Percentiles rank a stretch among this genome's conserved stretches.
These are phyloP conservation scores for Priceomyces haplophilus DNA, from an alignment of 805 yeast genomes.

Conservation along the genomic window DNA sequence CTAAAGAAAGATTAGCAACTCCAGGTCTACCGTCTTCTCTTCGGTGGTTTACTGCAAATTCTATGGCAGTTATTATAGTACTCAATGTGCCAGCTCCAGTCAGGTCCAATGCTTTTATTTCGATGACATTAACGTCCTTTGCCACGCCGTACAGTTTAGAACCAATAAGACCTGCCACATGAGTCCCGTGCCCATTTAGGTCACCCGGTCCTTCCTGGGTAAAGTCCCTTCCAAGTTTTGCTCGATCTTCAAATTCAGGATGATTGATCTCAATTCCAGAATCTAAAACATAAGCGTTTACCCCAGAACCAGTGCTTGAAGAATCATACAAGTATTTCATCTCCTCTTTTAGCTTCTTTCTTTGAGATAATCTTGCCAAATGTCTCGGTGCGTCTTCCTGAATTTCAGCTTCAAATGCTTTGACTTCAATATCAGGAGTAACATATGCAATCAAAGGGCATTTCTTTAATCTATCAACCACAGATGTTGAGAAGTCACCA, in stretches of 20 bases:
- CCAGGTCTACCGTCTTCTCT: slow-evolving; percentile 34
- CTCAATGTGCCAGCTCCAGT: slow-evolving; percentile 71
- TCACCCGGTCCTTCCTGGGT: slow-evolving; percentile 58
- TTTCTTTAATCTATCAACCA: slow-evolving; percentile 44
- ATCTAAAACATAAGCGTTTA: slow-evolving; percentile 77
- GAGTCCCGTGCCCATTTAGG: slow-evolving; percentile 42
- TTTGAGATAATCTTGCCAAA: slow-evolving; percentile 59
- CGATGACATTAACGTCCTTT: slow-evolving; percentile 56
- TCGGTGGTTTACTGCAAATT: slow-evolving; percentile 64
- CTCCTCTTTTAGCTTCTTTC: slow-evolving; percentile 20
- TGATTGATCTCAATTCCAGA: slow-evolving; percentile 68
- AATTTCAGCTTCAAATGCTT: slow-evolving; percentile 48
- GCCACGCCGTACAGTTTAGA: slow-evolving; percentile 49
- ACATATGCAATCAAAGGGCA: slow-evolving; percentile 68
- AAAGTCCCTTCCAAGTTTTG: slow-evolving; percentile 56
- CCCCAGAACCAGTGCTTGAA: slow-evolving; percentile 50
- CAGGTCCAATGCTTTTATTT: slow-evolving; percentile 68
- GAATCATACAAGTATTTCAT: slow-evolving; percentile 49
- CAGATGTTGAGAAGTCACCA: slow-evolving; percentile 53
- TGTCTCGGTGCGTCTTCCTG: slow-evolving; percentile 60
- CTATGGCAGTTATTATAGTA: slow-evolving; percentile 62
- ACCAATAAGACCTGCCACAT: slow-evolving; percentile 12
- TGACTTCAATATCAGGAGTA: slow-evolving; percentile 61
- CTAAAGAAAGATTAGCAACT: slow-evolving; percentile 78
- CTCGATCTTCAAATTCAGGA: slow-evolving; percentile 65